Base-by-base conservation (phyloP, 345 rosid species). In the Citrus glauca region DNA sequence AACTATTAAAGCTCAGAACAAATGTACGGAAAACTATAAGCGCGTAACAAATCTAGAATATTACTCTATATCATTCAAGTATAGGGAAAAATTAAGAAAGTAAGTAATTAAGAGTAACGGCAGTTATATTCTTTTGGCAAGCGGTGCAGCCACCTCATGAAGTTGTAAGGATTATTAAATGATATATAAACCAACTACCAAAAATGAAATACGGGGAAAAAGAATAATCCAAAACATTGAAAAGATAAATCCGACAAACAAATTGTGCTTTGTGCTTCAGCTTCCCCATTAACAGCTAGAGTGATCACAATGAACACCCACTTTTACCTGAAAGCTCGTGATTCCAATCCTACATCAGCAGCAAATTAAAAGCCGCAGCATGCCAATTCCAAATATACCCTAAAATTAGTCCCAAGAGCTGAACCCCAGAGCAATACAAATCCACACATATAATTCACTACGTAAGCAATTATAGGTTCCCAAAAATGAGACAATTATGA, bases 81-180 rank as follows among this genome's bases (percentile, higher is more conserved):
- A 33, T 3, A 19, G 1, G 45, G 45, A 10, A 35, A 9, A 7
- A 65, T 7, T 7, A 65, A 33, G 35, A 35, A 37, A 20, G 25
- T 66, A 30, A 50, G 1, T 13, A 45, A 45, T 55, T 19, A 24
- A 38, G 30, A 38, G 11, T 16, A 19, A 63, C 38, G 1, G n/a
- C 37, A 3, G 28, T 74, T 57, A 57, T 45, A 53, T 56, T 35
- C 50, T 66, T 75, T 76, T 55, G 78, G 27, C 72, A 50, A 35
- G 65, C 9, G 11, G 9, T 0, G 14, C 9, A 7, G 37, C 71
- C 45, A 30, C 24, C 60, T 19, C n/a, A 4, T 0, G 16, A 24
- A 65, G 37, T 32, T 66, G 30, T 32, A 8, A 13, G 16, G 16
- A 65, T n/a, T 33, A 27, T 30, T 28, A 24, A 35, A 56, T 55